These are phyloP conservation scores for Isoetes engelmannii DNA, from an alignment of 83 land plant genomes.

Conservation along the genomic window DNA sequence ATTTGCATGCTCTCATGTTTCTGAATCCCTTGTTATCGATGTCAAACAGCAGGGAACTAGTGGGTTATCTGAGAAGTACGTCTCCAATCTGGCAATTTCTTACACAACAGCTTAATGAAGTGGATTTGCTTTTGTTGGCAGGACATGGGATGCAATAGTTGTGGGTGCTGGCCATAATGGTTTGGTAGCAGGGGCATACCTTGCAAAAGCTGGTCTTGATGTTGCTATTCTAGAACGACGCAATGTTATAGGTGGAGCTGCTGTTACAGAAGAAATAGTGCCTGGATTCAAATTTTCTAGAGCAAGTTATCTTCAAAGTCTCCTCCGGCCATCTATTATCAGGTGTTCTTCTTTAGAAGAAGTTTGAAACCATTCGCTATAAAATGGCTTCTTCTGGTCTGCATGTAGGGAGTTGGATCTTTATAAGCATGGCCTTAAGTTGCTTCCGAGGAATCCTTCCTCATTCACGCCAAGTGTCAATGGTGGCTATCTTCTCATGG, in stretches of 20 bases:
- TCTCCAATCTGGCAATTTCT: not conserved
- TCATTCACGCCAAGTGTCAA: conserved; percentile 89
- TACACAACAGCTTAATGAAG: not conserved
- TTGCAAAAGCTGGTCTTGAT: conserved; percentile 50
- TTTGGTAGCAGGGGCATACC: conserved; percentile 76
- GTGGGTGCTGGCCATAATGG: conserved; percentile 91
- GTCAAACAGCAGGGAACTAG: not conserved
- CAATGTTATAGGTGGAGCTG: conserved; percentile 88
- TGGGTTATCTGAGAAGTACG: not conserved
- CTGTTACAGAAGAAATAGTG: conserved; percentile 91
- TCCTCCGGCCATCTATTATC: conserved; percentile 82
- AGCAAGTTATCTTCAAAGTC: conserved; percentile 89
- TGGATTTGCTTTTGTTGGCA: not conserved
- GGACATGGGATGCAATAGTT: conserved; percentile 73
- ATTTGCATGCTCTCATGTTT: no score
- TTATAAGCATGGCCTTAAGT: conserved; percentile 73
- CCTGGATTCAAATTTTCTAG: conserved; percentile 95
- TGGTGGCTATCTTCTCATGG: conserved; percentile 73
- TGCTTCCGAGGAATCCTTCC: conserved; percentile 74
- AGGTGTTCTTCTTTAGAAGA: conserved; percentile 28
- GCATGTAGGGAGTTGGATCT: conserved; percentile 69
- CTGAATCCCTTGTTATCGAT: not conserved
- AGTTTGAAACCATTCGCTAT: not conserved
- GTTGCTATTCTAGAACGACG: conserved; percentile 74
- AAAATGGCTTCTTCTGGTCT: conserved; percentile 6